Conservation (phyloP, 2,329 filamentous ascomycete genomes). For the Fusarium solani-melongenae region DNA sequence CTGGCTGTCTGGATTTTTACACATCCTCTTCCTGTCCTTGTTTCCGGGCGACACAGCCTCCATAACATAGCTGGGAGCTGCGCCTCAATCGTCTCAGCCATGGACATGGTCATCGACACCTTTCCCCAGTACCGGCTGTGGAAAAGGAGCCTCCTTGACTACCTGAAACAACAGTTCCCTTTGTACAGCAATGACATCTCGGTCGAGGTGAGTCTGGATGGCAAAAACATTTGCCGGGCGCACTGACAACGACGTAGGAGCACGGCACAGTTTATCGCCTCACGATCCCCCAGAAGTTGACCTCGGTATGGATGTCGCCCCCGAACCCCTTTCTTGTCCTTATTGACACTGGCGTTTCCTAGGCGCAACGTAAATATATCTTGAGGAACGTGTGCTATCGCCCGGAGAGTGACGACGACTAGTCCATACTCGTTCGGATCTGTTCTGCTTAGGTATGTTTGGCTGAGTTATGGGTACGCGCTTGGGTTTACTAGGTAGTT, state of each 20-base stretch:
- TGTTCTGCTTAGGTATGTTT: not conserved
- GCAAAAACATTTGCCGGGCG: not conserved
- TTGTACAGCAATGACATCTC: not conserved
- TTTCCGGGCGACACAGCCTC: not conserved
- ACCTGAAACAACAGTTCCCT: not conserved
- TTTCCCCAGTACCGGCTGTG: not conserved
- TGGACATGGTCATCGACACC: constrained; percentile 6
- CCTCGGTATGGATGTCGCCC: not conserved
- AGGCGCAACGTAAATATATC: not conserved
- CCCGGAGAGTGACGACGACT: not conserved
- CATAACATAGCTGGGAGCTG: not conserved
- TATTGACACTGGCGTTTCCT: not conserved
- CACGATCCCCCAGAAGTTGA: not conserved
- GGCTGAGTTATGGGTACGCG: not conserved
- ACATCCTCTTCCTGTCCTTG: not conserved
- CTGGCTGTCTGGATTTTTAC: not conserved
- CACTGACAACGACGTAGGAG: constrained; percentile 1
- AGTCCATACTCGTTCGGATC: not conserved
- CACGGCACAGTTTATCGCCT: not conserved
- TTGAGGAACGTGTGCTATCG: not conserved
- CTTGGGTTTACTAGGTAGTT: not conserved
- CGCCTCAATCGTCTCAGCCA: not conserved
- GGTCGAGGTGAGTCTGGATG: not conserved
- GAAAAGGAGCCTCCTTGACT: not conserved
- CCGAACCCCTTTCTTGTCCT: not conserved